Evolutionary conservation across 345 rosid species (phyloP).

Genomic region (Triadica sebifera): DNA sequence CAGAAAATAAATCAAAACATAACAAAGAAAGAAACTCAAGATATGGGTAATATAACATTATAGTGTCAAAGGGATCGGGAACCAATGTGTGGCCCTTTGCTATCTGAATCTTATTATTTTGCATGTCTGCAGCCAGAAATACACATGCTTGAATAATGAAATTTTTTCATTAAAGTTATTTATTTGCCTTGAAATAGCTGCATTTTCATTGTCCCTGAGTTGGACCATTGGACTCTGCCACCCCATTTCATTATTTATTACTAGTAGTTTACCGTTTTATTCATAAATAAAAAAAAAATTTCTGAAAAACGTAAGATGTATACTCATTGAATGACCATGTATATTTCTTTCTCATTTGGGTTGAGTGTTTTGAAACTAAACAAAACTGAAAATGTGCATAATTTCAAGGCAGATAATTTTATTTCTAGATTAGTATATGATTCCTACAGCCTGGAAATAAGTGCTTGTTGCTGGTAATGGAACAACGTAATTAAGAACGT

Average conservation of each 20-base stretch:
- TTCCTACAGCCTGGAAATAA: conserved; percentile 17
- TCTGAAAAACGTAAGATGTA: no score
- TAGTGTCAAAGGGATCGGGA: not conserved
- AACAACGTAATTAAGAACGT: not conserved
- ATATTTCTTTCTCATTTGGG: no score
- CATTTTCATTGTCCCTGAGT: conserved; percentile 4
- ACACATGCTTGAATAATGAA: not conserved
- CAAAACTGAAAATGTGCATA: no score
- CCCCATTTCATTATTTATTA: no score
- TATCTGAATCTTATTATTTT: not conserved
- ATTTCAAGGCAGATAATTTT: not conserved
- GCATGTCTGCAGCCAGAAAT: not conserved
- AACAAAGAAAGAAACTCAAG: not conserved
- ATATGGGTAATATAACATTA: not conserved
- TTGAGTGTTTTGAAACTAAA: no score
- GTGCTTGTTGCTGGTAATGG: not conserved
- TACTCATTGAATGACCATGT: no score
- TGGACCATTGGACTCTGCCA: not conserved
- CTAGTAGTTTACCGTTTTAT: no score
- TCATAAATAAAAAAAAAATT: no score
- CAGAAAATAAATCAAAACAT: not conserved
- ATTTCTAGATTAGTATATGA: not conserved
- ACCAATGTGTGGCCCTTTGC: not conserved
- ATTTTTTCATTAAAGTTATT: not conserved
- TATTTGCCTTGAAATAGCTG: conserved; percentile 10